phyloP scores from a whole-genome alignment of 129 eudicot species.

The Sambucus nigra region DNA sequence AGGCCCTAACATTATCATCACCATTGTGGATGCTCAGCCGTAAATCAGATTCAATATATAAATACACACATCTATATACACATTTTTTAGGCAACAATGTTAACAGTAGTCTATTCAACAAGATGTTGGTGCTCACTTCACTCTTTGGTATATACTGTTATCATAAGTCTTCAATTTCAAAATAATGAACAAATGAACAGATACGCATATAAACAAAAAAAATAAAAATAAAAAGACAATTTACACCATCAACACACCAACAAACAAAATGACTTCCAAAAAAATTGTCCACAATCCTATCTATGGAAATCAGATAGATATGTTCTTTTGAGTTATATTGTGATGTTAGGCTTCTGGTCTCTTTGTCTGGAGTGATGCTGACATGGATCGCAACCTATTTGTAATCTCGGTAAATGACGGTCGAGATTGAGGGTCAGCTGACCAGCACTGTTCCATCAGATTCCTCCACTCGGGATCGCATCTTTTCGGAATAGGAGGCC shows the following conservation, averaged over 20 bases:
- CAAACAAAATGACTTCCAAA: neutral
- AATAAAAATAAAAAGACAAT: neutral
- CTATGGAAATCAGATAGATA: neutral
- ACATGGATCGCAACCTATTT: slow-evolving; percentile 47
- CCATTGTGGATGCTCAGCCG: too few relatives aligned
- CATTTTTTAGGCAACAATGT: neutral
- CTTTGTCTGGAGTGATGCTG: slow-evolving; percentile 34
- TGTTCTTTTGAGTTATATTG: neutral
- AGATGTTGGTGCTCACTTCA: neutral
- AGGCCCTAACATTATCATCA: too few relatives aligned
- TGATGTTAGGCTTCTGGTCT: slow-evolving; percentile 19
- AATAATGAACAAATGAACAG: slow-evolving; percentile 2
- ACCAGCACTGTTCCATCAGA: slow-evolving; percentile 84
- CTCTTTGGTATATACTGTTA: neutral
- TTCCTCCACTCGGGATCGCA: slow-evolving; percentile 77
- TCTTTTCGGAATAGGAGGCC: slow-evolving; percentile 59
- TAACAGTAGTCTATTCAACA: neutral
- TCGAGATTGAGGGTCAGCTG: slow-evolving; percentile 49
- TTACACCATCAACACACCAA: neutral
- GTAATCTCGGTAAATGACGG: slow-evolving; percentile 75
- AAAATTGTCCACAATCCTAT: neutral
- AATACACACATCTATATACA: too few relatives aligned
- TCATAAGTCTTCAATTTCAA: neutral
- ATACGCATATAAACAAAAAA: neutral
- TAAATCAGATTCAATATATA: too few relatives aligned